Conservation (phyloP, 495 filamentous ascomycete genomes). For the Xeromyces bisporus region DNA sequence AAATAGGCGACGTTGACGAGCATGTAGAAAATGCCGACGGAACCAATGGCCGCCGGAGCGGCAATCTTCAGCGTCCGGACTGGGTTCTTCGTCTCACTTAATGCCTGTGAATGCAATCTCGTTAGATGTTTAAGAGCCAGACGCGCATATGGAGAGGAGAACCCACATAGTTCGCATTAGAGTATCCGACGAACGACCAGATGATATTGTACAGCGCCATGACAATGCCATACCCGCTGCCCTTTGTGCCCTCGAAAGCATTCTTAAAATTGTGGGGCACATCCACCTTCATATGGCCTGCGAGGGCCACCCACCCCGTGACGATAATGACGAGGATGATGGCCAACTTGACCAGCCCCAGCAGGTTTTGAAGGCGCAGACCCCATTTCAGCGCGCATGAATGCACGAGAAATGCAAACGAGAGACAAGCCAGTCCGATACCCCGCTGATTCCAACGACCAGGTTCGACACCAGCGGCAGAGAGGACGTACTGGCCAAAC, state of each 20-base stretch:
- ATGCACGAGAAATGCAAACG: constrained; percentile 45
- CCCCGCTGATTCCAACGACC: constrained; percentile 53
- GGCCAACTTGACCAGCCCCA: constrained; percentile 51
- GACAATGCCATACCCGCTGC: constrained; percentile 41
- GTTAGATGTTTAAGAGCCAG: too few species aligned
- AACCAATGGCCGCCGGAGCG: constrained; percentile 41
- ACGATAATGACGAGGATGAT: constrained; percentile 51
- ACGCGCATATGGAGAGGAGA: background rate
- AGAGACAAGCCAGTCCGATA: constrained; percentile 48
- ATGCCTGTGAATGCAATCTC: constrained; percentile 33
- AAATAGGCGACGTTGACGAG: constrained; percentile 60
- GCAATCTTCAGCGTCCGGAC: constrained; percentile 45
- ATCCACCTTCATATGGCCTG: constrained; percentile 23
- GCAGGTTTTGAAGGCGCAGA: constrained; percentile 44
- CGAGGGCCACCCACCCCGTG: constrained; percentile 46
- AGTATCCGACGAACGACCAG: constrained; percentile 50
- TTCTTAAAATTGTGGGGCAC: constrained; percentile 47
- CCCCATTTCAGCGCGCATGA: constrained; percentile 48
- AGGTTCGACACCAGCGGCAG: constrained; percentile 39
- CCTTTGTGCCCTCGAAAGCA: constrained; percentile 43
- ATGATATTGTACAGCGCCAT: constrained; percentile 51
- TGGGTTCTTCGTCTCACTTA: constrained; percentile 47
- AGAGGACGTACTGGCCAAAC: constrained; percentile 54
- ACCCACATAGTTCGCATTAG: constrained; percentile 39
- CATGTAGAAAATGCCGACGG: constrained; percentile 49